Evolutionary conservation across 2,329 filamentous ascomycete species (phyloP).

Genomic region (Xylaria arbuscula): DNA sequence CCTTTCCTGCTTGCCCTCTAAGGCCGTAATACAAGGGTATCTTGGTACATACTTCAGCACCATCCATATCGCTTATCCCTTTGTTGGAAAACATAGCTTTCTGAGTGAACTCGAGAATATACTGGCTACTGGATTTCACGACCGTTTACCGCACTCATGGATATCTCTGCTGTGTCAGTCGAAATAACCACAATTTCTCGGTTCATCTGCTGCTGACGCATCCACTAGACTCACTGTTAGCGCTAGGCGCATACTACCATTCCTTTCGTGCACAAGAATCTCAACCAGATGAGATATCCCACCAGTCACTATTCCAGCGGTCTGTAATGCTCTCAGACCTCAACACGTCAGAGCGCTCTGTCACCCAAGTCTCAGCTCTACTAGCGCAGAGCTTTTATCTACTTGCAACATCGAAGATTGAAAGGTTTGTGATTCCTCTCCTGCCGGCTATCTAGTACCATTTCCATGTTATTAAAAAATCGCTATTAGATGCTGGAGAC

Average conservation of each 20-base stretch:
- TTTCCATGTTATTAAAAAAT: background rate
- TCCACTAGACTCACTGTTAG: slow-evolving; percentile 10
- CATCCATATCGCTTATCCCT: slow-evolving; percentile 18
- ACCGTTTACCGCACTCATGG: slow-evolving; percentile 7
- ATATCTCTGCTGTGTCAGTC: slow-evolving; percentile 13
- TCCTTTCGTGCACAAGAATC: background rate
- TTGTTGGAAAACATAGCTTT: background rate
- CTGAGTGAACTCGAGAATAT: background rate
- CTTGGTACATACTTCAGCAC: slow-evolving; percentile 12
- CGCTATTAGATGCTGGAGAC: slow-evolving; percentile 11
- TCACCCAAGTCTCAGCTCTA: slow-evolving; percentile 16
- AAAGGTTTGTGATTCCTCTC: slow-evolving; percentile 1
- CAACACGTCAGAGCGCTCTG: slow-evolving; percentile 11
- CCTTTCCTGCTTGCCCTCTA: background rate
- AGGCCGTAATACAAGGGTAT: background rate
- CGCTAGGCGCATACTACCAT: slow-evolving; percentile 17
- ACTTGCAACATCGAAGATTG: slow-evolving; percentile 12
- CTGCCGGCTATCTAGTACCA: background rate
- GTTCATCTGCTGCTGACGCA: too few species aligned
- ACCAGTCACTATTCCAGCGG: slow-evolving; percentile 15
- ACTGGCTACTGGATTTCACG: background rate
- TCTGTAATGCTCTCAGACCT: slow-evolving; percentile 6
- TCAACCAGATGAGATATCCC: slow-evolving; percentile 1
- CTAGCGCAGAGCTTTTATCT: slow-evolving; percentile 15
- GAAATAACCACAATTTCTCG: too few species aligned